Base-by-base conservation (phyloP, 257 asterid species). In the Gynochthodes officinalis region DNA sequence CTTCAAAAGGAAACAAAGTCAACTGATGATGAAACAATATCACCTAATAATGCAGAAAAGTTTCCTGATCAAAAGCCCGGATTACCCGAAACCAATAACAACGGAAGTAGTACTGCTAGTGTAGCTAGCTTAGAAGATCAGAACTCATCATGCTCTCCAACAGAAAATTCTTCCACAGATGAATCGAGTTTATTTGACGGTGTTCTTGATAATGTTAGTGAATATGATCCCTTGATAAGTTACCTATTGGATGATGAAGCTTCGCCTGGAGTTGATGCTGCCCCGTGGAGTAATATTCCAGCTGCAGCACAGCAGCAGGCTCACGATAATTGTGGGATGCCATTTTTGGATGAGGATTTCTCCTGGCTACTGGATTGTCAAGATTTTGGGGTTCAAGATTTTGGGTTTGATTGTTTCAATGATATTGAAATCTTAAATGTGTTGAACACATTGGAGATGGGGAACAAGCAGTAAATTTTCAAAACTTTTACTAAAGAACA, bases 331-430 rank as follows among this genome's bases (percentile, higher is more conserved):
- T 65, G 73, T n/a, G 53, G 64, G 75, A 60, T 67, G 69, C 63
- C 79, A 57, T 83, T 86, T 8, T 85, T 88, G 89, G 93, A 90
- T 28, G 88, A 83, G 1, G 81, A 69, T 69, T 81, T 88, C 69
- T 78, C 83, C 0, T 89, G 93, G 96, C 79, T 93, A 15, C 73
- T 87, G 78, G 90, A 86, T 60, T 89, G 94, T 65, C 90, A 89
- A 72, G 98, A 90, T 62, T 93, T 90, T 53, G 96, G 96, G 9
- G 73, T 90, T 32, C 95, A 87, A 16, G 98, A 93, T 77, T 93
- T 88, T 49, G 97, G 87, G 4, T 70, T 86, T n/a, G 81, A 73
- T 69, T 73, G 74, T 62, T 69, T 76, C 28, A 63, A 57, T 66
- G 86, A 82, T 11, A 27, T 79, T 52, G 96, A 81, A 39, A 74